Base-by-base conservation (phyloP, 2,329 filamentous ascomycete genomes). In the Epicoccum sorghinum region DNA sequence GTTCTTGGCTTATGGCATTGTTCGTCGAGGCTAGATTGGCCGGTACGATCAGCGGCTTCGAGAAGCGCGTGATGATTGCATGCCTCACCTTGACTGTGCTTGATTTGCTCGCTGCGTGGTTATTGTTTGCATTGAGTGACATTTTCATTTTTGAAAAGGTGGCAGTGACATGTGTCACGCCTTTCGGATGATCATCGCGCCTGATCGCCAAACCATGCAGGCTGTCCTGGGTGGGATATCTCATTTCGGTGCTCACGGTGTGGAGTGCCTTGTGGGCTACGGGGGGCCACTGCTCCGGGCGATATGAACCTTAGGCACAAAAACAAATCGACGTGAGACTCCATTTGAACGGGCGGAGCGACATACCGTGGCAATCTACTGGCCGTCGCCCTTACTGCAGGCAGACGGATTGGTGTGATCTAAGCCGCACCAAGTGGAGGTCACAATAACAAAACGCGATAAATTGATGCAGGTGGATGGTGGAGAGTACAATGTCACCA, bases 1-100 rank as follows among this genome's bases (percentile, higher is more conserved):
- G 13, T 36, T 39, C 40, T 42, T 55, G 52, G 46, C 46, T 55
- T 37, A 47, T 32, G 42, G 38, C 7, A 14, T 9, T n/a, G n/a
- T 12, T 5, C 7, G n/a, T 8, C 7, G 22, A 18, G 35, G 14
- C 32, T 47, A 32, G 9, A 12, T 12, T 33, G 13, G 9, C 12
- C 12, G 7, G 29, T 22, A 12, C 9, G 23, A 4, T 9, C 9
- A 10, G 29, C 7, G n/a, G 29, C 32, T 27, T 27, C 41, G 25
- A n/a, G 43, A 23, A n/a, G 23, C 27, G 14, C 27, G 30, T 10
- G 24, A 35, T 33, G 13, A 12, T 4, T n/a, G 32, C 13, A 33
- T 7, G 13, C 22, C 27, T 39, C 29, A 22, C 13, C 10, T 6
- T 7, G 33, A 27, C n/a, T 10, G 24, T 12, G n/a, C 8, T 18